phyloP scores from a whole-genome alignment of 805 yeast genomes.

The Pichia cephalocereana region DNA sequence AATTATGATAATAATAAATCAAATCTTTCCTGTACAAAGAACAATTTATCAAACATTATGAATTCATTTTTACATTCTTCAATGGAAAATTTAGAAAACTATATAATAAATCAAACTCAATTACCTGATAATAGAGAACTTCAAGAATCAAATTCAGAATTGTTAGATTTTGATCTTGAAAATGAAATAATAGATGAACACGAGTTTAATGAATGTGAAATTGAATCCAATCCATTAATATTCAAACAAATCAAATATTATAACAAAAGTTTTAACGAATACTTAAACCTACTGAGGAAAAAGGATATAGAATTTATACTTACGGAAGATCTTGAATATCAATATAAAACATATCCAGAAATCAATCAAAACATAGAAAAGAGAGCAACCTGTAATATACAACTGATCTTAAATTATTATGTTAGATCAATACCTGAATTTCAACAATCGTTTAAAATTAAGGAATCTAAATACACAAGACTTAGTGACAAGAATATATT shows the following conservation, averaged over 20 bases:
- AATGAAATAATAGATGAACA: background rate
- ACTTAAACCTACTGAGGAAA: conserved; percentile 1
- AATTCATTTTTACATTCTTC: conserved; percentile 4
- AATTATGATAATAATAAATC: too few species aligned
- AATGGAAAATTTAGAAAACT: conserved; percentile 2
- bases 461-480: background rate
- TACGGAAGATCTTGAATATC: background rate
- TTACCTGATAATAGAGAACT: background rate
- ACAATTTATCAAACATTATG: background rate
- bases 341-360: background rate
- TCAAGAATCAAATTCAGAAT: background rate
- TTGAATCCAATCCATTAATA: background rate
- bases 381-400: background rate
- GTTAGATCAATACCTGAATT: conserved; percentile 4
- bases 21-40: too few species aligned
- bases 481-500: background rate
- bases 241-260: background rate
- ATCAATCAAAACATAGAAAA: background rate
- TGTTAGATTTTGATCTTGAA: background rate
- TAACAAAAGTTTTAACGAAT: conserved; percentile 4
- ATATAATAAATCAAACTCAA: conserved; percentile 3
- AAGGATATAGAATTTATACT: background rate
- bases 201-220: background rate
- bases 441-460: background rate
- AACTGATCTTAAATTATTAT: conserved; percentile 3